Evolutionary conservation across 2,329 filamentous ascomycete genomes (phyloP).

Genomic region (Alternaria gansuensis): DNA sequence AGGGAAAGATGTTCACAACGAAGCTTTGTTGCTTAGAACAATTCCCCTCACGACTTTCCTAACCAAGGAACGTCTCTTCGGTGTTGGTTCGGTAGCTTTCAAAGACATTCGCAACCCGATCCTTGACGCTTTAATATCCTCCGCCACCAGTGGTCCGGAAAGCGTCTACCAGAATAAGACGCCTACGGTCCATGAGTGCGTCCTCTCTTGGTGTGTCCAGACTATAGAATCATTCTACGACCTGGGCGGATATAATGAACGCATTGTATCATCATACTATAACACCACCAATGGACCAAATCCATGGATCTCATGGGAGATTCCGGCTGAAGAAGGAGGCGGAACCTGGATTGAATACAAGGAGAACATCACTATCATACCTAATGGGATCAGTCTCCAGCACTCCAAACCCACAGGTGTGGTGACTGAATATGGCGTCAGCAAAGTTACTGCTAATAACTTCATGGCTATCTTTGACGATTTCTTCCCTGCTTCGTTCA

Average conservation of each 20-base stretch:
- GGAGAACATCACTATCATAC: not conserved
- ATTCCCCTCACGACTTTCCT: slow-evolving; percentile 20
- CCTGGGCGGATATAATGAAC: not conserved
- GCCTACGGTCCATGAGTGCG: slow-evolving; percentile 33
- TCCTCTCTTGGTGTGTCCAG: slow-evolving; percentile 42
- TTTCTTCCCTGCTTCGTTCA: slow-evolving; percentile 24
- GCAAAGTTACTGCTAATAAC: slow-evolving; percentile 9
- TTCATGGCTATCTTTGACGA: slow-evolving; percentile 15
- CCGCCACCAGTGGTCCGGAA: too few relatives aligned
- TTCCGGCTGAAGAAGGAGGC: not conserved
- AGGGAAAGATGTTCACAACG: not conserved
- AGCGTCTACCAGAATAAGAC: slow-evolving; percentile 21
- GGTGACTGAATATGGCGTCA: slow-evolving; percentile 9
- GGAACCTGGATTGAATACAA: not conserved
- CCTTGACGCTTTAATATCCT: slow-evolving; percentile 26
- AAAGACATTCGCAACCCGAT: slow-evolving; percentile 31
- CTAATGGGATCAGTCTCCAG: not conserved
- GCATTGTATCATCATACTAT: not conserved
- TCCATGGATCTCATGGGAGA: not conserved
- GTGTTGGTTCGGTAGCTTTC: slow-evolving; percentile 31
- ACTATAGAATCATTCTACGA: slow-evolving; percentile 33
- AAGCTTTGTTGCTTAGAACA: slow-evolving; percentile 25
- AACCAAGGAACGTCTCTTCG: slow-evolving; percentile 8
- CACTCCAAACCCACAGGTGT: not conserved
- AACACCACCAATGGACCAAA: not conserved